These are phyloP conservation scores for Petunia secreta DNA, from an alignment of 257 asterid species.

Conservation along the genomic window DNA sequence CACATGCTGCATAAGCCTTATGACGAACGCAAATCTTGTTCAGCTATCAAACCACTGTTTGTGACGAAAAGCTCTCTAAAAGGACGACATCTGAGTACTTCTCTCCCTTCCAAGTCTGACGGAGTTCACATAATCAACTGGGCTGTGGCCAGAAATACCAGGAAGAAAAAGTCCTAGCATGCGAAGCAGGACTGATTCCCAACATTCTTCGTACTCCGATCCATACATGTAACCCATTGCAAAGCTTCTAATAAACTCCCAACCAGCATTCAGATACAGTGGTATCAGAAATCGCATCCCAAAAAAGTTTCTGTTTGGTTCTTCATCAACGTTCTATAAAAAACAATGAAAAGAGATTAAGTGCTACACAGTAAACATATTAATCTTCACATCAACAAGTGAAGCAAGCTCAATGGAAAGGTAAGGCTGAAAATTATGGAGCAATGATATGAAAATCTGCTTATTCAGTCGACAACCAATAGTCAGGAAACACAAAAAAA, in stretches of 20 bases:
- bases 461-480: neutral
- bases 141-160: constrained; percentile 83
- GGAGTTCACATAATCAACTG: constrained; percentile 82
- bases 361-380: neutral
- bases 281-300: constrained; percentile 69
- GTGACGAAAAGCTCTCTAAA: constrained; percentile 26
- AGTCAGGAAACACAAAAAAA: neutral
- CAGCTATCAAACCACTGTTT: neutral
- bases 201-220: constrained; percentile 64
- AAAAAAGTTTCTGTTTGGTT: constrained; percentile 83
- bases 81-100: constrained; percentile 37
- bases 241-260: constrained; percentile 84
- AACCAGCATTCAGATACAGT: constrained; percentile 57
- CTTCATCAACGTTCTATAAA: constrained; percentile 70
- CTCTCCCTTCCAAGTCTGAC: constrained; percentile 68
- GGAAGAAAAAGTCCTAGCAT: constrained; percentile 69
- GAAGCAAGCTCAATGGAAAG: neutral
- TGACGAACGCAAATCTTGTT: neutral
- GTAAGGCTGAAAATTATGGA: neutral
- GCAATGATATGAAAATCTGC: neutral
- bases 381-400: neutral
- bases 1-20: neutral
- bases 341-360: constrained; percentile 12
- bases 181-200: constrained; percentile 74
- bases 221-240: constrained; percentile 49